Base-by-base conservation (phyloP, 1,284 basidiomycete species). In the Melanopsichium pennsylvanicum region DNA sequence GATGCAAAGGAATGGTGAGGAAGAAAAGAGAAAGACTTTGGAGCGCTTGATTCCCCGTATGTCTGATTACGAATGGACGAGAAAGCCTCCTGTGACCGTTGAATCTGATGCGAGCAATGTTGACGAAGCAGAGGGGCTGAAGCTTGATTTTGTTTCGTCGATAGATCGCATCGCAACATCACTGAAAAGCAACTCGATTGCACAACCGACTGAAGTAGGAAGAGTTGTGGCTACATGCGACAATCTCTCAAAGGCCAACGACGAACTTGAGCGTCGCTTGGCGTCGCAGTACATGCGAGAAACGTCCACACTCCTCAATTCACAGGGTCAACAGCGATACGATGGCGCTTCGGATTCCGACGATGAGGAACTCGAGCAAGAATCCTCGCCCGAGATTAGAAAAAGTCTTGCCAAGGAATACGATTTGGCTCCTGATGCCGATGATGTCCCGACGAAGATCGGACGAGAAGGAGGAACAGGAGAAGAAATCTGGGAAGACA, bases 301-400 rank as follows among this genome's bases (percentile, higher is more conserved):
- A 9, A 57, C 58, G 0, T 59, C 59, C 6, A 23, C 32, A 3
- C 37, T 55, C 12, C 56, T 70, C 40, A 55, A 64, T 13, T 48
- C 54, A 0, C 59, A 72, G n/a, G 35, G 33, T 1, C 58, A 57
- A 19, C 26, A 51, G 15, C 49, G 34, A 11, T 72, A 60, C 41
- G 61, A 64, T 16, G 71, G 71, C 11, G 66, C 64, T 2, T 59
- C 63, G 2, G 68, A 75, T 21, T 71, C 69, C 7, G 63, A 64
- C 22, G 49, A 50, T 11, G 52, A 48, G 13, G 58, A 63, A 34
- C 23, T 69, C 8, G 52, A 71, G 18, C 39, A 71, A 21, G 68
- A 71, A 18, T 58, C 49, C 1, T 57, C 44, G 12, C 40, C 55
- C 22, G 50, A 61, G 18, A 18, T 63, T 2, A 33, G 56, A 6